These are phyloP conservation scores for Naumovozyma castellii DNA, from an alignment of 805 yeast species.

Conservation along the genomic window DNA sequence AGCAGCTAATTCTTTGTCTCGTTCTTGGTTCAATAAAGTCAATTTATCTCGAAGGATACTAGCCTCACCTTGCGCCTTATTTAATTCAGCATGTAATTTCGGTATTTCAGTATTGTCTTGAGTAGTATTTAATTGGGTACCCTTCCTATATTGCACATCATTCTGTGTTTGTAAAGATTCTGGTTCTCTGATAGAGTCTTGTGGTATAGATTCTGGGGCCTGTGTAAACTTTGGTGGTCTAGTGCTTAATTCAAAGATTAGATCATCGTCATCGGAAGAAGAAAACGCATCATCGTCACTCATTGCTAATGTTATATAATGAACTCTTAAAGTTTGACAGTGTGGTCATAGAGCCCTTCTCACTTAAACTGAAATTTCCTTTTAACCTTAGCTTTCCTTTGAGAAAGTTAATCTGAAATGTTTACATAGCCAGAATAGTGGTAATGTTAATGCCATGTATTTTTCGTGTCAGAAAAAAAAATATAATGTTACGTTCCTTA, in stretches of 20 bases:
- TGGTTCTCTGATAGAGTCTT: not conserved
- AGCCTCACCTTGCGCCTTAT: conserved; percentile 66
- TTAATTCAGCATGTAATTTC: conserved; percentile 24
- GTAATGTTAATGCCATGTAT: too few relatives aligned
- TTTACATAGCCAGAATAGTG: too few relatives aligned
- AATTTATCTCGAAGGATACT: conserved; percentile 65
- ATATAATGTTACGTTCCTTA: too few relatives aligned
- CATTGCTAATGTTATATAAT: too few relatives aligned
- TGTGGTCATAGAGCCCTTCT: too few relatives aligned
- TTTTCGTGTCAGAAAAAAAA: too few relatives aligned
- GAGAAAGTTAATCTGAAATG: too few relatives aligned
- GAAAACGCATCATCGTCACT: conserved; percentile 2
- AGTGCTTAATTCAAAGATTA: conserved; percentile 40
- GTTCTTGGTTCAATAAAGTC: conserved; percentile 35
- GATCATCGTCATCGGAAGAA: conserved; percentile 33
- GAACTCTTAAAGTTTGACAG: too few relatives aligned
- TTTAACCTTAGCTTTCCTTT: too few relatives aligned
- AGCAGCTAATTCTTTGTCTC: conserved; percentile 31
- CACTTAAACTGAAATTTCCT: too few relatives aligned
- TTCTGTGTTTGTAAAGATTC: conserved; percentile 1
- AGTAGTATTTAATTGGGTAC: not conserved
- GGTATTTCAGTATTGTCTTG: not conserved
- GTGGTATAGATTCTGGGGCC: not conserved
- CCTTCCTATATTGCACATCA: not conserved
- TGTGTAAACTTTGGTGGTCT: conserved; percentile 27